Evolutionary conservation across 257 asterid species (phyloP).

Genomic region (Handroanthus guayacan): DNA sequence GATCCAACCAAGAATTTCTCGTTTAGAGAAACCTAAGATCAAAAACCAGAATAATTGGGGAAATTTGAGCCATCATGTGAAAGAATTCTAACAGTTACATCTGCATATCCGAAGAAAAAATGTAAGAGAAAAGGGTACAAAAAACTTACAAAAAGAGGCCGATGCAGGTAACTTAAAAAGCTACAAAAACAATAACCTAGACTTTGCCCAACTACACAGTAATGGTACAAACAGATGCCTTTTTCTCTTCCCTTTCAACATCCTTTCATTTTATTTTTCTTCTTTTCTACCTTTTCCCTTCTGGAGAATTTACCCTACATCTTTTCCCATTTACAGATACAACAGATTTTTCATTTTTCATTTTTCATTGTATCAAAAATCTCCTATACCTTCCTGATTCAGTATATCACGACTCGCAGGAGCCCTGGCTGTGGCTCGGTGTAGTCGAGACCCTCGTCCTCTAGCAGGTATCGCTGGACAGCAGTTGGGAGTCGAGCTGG

Average conservation of each 20-base stretch:
- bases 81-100: conserved; percentile 45
- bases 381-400: conserved; percentile 55
- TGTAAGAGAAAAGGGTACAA: conserved; percentile 25
- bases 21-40: too few species aligned
- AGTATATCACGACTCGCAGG: conserved; percentile 73
- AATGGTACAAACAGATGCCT: conserved; percentile 50
- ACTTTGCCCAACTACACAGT: conserved; percentile 54
- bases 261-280: conserved; percentile 31
- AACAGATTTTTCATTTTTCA: conserved; percentile 40
- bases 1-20: not conserved
- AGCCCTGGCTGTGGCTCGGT: conserved; percentile 97
- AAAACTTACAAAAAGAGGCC: conserved; percentile 42
- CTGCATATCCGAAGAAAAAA: conserved; percentile 33
- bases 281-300: conserved; percentile 31
- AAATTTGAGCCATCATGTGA: conserved; percentile 28
- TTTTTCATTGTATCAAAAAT: conserved; percentile 45
- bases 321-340: conserved; percentile 65
- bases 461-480: conserved; percentile 90
- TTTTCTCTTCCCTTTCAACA: conserved; percentile 26
- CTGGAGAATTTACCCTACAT: conserved; percentile 47
- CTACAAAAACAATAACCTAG: conserved; percentile 59
- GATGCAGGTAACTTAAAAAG: conserved; percentile 28
- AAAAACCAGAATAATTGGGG: conserved; percentile 21
- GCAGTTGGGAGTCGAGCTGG: conserved; percentile 92
- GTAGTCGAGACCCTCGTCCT: conserved; percentile 88